Conservation (phyloP, 805 yeast genomes). For the Vanderwaltozyma verrucispora region DNA sequence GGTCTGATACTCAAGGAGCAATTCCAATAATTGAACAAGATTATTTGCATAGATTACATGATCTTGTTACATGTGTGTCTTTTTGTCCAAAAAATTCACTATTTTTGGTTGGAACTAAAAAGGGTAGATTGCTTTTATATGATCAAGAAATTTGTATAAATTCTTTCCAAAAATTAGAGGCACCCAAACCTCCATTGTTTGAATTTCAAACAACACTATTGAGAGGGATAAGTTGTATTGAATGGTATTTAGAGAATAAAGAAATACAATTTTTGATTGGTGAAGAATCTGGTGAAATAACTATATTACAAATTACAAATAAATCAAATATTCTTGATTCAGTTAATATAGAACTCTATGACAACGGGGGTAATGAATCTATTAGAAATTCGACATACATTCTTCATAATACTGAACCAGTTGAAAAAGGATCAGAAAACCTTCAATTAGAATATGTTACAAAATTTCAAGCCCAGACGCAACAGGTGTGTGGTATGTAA, state of each 20-base stretch:
- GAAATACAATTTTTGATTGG: slow-evolving; percentile 43
- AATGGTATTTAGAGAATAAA: slow-evolving; percentile 39
- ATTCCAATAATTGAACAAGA: slow-evolving; percentile 32
- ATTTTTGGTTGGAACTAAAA: slow-evolving; percentile 46
- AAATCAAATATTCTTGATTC: background rate
- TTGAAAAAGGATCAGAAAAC: background rate
- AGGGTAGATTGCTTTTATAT: slow-evolving; percentile 43
- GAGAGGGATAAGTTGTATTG: slow-evolving; percentile 44
- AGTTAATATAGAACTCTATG: background rate
- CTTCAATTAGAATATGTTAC: slow-evolving; percentile 14
- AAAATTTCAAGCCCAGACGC: slow-evolving; percentile 38
- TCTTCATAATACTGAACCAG: background rate
- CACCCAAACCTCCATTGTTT: slow-evolving; percentile 9
- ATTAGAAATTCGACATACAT: background rate
- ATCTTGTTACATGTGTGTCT: slow-evolving; percentile 45
- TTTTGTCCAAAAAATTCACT: slow-evolving; percentile 39
- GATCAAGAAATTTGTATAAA: slow-evolving; percentile 26
- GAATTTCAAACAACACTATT: slow-evolving; percentile 20
- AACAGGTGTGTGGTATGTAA: slow-evolving; percentile 48
- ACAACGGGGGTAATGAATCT: background rate
- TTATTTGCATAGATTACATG: slow-evolving; percentile 25
- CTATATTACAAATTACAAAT: slow-evolving; percentile 29
- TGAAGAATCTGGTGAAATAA: slow-evolving; percentile 52
- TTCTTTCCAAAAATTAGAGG: slow-evolving; percentile 4
- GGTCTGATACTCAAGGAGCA: slow-evolving; percentile 47